Evolutionary conservation across 2,329 filamentous ascomycete species (phyloP), one percentile per base, ranked within the genome.

Genomic region (Microcyclospora pomicola): DNA sequence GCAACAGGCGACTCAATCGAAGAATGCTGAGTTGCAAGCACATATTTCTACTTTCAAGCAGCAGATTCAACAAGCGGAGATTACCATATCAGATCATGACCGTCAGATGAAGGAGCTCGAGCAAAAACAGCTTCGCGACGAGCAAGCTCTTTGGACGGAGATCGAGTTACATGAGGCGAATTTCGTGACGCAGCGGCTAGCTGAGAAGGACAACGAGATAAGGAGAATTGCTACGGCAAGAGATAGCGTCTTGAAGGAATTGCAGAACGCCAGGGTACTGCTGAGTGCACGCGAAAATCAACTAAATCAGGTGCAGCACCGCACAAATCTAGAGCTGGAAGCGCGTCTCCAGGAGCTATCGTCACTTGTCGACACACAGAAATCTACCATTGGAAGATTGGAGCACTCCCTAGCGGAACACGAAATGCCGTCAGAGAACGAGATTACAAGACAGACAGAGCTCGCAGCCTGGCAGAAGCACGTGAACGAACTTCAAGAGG

Each of bases 31-130:
- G 19, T 24, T 24, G 7, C 4, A 4, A 24, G 4, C 19, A 24
- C 19, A 7, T 5, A 24, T 24, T 24, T 4, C 4, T 4, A 24
- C 19, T 24, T 7, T 24, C 7, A 4, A 24, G 19, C 19, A 24
- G 15, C 15, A 39, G 7, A 28, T 35, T 11, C 34, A 39, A 15
- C 33, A 43, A 14, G 27, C 43, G 10, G 42, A 34, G n/a, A 28
- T 35, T 5, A 19, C 40, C n/a, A 33, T 31, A 5, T 28, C 42
- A 6, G 31, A 34, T 11, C 27, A 35, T 2, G 31, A 36, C 12
- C 36, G 31, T 9, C 33, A 39, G 14, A 31, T 36, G 27, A 14
- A 33, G 6, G 14, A 34, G 28, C 27, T 43, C 12, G 16, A 41
- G 15, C 27, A 38, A 27, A n/a, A 15, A 3, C 19, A 30, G 15